A percentile compares a stretch with the other conserved stretches of the same genome.
Evolutionary conservation across 208 protist genomes (phyloP).

Genomic region (Acanthamoeba castellanii): DNA sequence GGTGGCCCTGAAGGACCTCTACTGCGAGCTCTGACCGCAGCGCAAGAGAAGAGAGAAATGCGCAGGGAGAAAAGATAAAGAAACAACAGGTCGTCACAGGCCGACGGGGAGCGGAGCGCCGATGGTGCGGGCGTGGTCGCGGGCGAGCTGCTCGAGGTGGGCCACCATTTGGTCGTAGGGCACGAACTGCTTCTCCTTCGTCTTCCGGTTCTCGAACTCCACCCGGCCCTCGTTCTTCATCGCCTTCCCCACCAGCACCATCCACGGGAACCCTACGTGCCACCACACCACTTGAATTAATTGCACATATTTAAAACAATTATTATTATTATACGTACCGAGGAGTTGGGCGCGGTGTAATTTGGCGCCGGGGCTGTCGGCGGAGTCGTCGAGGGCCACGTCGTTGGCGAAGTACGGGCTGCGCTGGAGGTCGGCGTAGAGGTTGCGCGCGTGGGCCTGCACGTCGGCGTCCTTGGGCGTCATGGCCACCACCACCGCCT

Average conservation of each 20-base stretch:
- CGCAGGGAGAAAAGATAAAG: too few relatives aligned
- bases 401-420: constrained; percentile 8
- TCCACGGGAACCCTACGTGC: constrained; percentile 59
- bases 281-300: too few relatives aligned
- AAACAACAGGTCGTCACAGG: too few relatives aligned
- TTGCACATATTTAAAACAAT: background rate
- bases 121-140: background rate
- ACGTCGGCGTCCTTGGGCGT: constrained; percentile 29
- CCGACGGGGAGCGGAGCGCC: background rate
- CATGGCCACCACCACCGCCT: constrained; percentile 31
- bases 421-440: background rate
- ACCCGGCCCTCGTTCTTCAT: constrained; percentile 59
- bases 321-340: background rate
- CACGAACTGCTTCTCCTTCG: constrained; percentile 55
- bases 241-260: constrained; percentile 63
- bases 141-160: constrained; percentile 8
- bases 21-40: background rate
- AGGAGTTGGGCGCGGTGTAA: constrained; percentile 7
- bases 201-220: constrained; percentile 42
- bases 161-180: background rate
- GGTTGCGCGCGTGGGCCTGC: background rate
- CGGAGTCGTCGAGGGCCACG: constrained; percentile 46
- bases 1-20: background rate
- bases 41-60: too few relatives aligned
- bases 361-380: constrained; percentile 46